phyloP scores from a whole-genome alignment of 2,329 filamentous ascomycete species.

The Fusarium cyanostomum region DNA sequence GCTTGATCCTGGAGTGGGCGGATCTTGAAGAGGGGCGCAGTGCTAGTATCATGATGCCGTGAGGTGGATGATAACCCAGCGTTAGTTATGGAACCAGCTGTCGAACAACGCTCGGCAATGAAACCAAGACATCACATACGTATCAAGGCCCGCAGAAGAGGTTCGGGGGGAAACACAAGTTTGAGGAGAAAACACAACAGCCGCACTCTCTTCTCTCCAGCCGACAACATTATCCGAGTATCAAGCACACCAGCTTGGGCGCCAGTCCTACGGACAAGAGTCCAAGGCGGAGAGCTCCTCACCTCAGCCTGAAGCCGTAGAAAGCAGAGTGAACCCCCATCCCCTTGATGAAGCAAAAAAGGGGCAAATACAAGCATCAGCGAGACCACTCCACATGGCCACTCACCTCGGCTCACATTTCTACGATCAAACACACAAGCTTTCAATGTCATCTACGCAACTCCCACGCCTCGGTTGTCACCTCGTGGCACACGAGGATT shows the following conservation, averaged over 20 bases:
- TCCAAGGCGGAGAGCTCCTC: background rate
- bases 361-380: too few species aligned
- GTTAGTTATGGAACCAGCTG: background rate
- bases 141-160: background rate
- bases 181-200: conserved; percentile 1
- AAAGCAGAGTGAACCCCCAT: background rate
- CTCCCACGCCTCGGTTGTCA: too few species aligned
- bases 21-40: conserved; percentile 2
- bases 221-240: background rate
- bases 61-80: background rate
- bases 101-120: background rate
- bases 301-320: background rate
- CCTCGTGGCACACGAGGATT: too few species aligned
- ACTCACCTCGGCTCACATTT: background rate
- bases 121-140: background rate
- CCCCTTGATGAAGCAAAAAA: background rate
- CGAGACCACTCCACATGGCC: background rate
- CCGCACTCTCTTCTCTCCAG: background rate
- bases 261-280: too few species aligned
- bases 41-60: background rate
- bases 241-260: background rate
- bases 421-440: background rate
- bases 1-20: too few species aligned
- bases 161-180: background rate
- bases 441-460: too few species aligned